Evolutionary conservation across 2,329 filamentous ascomycete species (phyloP), one percentile per base, ranked within the genome.

Genomic region (Diplodia sapinea): DNA sequence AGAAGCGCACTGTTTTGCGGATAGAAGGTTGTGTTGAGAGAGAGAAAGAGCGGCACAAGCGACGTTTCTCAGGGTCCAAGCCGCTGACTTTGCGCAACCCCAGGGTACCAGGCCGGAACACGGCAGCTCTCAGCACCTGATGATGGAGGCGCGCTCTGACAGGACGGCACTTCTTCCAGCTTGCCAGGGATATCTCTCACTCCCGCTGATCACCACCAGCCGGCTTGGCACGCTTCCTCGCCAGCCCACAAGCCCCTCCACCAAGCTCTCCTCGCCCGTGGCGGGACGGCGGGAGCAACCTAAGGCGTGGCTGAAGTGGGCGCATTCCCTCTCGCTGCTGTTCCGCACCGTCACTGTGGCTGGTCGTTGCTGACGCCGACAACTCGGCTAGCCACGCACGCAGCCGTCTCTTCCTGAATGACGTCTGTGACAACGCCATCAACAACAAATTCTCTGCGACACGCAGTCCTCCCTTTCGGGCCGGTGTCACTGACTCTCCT

Each of bases 401-500:
- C 36, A 23, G 59, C 47, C 59, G 47, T 23, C 12, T 26, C 7
- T 63, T 63, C 43, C 43, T 47, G 26, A 9, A 11, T 23, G 17
- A 63, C 59, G 43, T n/a, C 43, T 31, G 57, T 62, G 59, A 49
- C 57, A 26, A 23, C 38, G 31, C 26, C 23, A 47, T 38, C 12
- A 51, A 26, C 29, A 26, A 23, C 59, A 23, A 38, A 3, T 15
- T 36, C 12, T 26, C 43, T 17, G 17, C 38, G 13, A 20, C 56
- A 47, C 23, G 23, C 38, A 26, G 13, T 26, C 13, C 13, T 43
- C 26, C 38, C 23, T 43, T 59, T 59, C 56, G 56, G 56, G 13
- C 56, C 36, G 38, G 56, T 11, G 12, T 57, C 54, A 57, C 54
- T 57, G 54, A 57, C n/a, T 40, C 54, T 40, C 54, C 20, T 23